Evolutionary conservation across 495 filamentous ascomycete genomes (phyloP).

Genomic region (Trichoderma reesei): DNA sequence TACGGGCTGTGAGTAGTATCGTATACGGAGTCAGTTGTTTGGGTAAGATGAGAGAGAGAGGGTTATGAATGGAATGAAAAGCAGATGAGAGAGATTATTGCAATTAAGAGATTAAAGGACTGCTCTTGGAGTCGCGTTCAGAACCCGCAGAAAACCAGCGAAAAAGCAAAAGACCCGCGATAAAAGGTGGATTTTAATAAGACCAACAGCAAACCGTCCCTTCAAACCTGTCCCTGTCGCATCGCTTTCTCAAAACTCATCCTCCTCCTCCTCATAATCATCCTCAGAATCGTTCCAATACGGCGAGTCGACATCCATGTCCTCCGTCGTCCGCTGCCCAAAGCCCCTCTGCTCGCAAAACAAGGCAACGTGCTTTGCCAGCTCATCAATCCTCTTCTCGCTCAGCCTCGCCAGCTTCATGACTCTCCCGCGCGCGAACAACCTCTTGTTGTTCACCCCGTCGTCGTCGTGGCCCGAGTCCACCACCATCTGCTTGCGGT

Average conservation of each 20-base stretch:
- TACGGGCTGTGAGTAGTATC: too few relatives aligned
- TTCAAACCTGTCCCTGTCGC: too few relatives aligned
- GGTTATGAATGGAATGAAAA: too few relatives aligned
- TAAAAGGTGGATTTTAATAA: background rate
- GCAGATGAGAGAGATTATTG: too few relatives aligned
- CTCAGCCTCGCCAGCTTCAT: background rate
- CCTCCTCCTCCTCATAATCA: background rate
- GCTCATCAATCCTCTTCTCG: background rate
- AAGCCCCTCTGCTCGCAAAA: background rate
- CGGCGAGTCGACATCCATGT: background rate
- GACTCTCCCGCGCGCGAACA: background rate
- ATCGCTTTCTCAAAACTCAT: too few relatives aligned
- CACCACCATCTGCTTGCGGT: background rate
- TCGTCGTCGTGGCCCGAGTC: background rate
- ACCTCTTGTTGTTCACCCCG: background rate
- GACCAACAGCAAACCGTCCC: background rate
- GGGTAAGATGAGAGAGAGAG: too few relatives aligned
- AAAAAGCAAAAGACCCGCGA: too few relatives aligned
- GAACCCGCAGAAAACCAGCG: too few relatives aligned
- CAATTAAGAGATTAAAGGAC: too few relatives aligned
- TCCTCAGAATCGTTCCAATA: background rate
- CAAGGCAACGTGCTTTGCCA: background rate
- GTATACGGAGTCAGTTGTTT: too few relatives aligned
- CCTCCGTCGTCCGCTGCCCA: background rate
- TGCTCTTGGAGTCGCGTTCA: too few relatives aligned